Conservation (phyloP, 495 filamentous ascomycete genomes). For the Xylaria palmicola region DNA sequence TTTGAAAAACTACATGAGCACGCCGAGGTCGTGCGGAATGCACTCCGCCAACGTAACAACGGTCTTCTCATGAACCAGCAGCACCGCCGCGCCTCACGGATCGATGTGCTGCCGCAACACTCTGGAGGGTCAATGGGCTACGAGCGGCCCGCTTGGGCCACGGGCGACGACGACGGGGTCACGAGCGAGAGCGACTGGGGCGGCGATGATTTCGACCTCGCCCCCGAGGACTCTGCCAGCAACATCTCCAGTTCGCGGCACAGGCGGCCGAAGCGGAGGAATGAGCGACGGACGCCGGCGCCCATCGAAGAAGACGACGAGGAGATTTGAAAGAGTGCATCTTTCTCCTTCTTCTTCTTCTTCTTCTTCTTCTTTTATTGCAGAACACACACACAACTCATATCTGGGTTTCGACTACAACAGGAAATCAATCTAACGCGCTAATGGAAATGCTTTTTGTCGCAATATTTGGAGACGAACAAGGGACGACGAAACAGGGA, state of each 20-base stretch:
- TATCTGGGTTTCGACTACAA: background rate
- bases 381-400: background rate
- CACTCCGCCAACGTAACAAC: constrained; percentile 74
- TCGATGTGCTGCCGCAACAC: constrained; percentile 45
- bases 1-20: constrained; percentile 88
- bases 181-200: constrained; percentile 62
- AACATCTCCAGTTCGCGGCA: constrained; percentile 78
- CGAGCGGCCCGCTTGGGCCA: constrained; percentile 45
- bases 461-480: constrained; percentile 6
- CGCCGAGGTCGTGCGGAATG: constrained; percentile 76
- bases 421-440: background rate
- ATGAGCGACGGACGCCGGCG: constrained; percentile 77
- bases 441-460: background rate
- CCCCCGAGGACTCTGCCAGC: constrained; percentile 74
- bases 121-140: constrained; percentile 33
- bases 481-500: too few species aligned
- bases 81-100: constrained; percentile 56
- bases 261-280: constrained; percentile 66
- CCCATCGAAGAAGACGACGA: constrained; percentile 83
- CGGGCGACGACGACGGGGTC: constrained; percentile 42
- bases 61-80: constrained; percentile 78
- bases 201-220: constrained; percentile 71
- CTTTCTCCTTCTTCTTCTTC: too few species aligned
- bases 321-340: constrained; percentile 34
- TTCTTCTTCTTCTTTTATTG: too few species aligned